Evolutionary conservation across 257 asterid species (phyloP).

Genomic region (Buddleja alternifolia): DNA sequence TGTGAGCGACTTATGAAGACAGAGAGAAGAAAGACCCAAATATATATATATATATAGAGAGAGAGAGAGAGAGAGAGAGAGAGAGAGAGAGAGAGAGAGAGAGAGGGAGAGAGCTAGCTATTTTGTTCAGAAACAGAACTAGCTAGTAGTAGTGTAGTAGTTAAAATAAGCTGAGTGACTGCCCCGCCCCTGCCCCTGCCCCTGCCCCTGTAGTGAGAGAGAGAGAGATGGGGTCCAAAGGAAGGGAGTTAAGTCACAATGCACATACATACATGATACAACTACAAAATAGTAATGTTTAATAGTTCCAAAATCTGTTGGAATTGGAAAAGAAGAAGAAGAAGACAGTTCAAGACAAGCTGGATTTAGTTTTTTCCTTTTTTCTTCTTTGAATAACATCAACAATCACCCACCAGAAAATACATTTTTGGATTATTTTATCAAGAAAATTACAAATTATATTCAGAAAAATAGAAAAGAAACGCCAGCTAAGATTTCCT

Average conservation of each 20-base stretch:
- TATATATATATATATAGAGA: constrained; percentile 34
- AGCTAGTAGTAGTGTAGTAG: too few relatives aligned
- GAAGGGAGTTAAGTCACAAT: constrained; percentile 21
- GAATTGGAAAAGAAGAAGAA: neutral
- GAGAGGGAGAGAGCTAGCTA: too few relatives aligned
- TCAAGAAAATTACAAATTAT: too few relatives aligned
- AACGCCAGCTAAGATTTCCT: too few relatives aligned
- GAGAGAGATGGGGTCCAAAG: constrained; percentile 36
- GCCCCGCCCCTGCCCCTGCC: too few relatives aligned
- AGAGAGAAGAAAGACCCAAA: constrained; percentile 32
- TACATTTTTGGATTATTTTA: too few relatives aligned
- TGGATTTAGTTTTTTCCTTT: constrained; percentile 34
- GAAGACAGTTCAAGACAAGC: constrained; percentile 41
- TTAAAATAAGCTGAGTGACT: too few relatives aligned
- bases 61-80: constrained; percentile 22
- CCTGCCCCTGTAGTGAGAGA: too few relatives aligned
- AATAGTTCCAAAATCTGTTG: neutral
- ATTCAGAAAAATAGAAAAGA: too few relatives aligned
- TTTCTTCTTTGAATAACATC: neutral
- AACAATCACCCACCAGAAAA: neutral
- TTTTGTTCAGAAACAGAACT: too few relatives aligned
- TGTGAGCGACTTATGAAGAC: constrained; percentile 38
- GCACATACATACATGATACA: constrained; percentile 16
- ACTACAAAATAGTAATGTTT: constrained; percentile 11
- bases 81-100: too few relatives aligned